A percentile compares a stretch with the other conserved stretches of the same genome.
phyloP scores from a whole-genome alignment of 305 asterid genomes.

The Plantago coronopus region DNA sequence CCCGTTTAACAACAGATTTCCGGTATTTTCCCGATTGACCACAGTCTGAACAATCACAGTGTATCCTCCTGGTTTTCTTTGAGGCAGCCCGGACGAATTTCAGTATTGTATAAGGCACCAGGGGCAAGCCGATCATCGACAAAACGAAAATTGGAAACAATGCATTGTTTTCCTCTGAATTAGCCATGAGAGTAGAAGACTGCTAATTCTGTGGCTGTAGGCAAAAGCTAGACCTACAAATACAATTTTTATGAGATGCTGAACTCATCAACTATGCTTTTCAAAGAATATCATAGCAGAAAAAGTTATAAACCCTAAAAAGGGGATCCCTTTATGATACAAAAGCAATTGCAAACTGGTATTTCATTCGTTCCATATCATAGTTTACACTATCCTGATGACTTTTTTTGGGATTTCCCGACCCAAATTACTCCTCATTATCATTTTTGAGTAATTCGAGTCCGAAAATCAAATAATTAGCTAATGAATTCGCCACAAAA shows the following conservation, averaged over 20 bases:
- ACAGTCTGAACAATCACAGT: slow-evolving; percentile 80
- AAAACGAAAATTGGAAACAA: slow-evolving; percentile 80
- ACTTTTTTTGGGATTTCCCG: too few relatives aligned
- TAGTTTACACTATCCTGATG: too few relatives aligned
- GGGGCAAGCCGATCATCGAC: slow-evolving; percentile 74
- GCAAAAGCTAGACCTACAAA: slow-evolving; percentile 42
- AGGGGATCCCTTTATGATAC: background rate
- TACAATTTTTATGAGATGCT: background rate
- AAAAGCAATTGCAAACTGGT: background rate
- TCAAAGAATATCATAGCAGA: slow-evolving; percentile 11
- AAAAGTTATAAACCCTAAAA: slow-evolving; percentile 18
- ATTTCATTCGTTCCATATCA: too few relatives aligned
- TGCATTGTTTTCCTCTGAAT: slow-evolving; percentile 70
- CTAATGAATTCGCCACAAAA: background rate
- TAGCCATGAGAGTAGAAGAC: slow-evolving; percentile 65
- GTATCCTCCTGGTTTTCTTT: slow-evolving; percentile 56
- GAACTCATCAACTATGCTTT: background rate
- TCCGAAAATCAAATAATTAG: too few relatives aligned
- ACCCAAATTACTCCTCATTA: too few relatives aligned
- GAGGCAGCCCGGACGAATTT: slow-evolving; percentile 63
- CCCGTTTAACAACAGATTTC: slow-evolving; percentile 53
- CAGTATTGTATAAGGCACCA: slow-evolving; percentile 73
- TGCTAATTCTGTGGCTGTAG: slow-evolving; percentile 26
- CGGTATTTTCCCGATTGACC: slow-evolving; percentile 66
- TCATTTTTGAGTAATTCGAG: too few relatives aligned